Conservation (phyloP, 345 rosid species). For the Ailanthus altissimus region DNA sequence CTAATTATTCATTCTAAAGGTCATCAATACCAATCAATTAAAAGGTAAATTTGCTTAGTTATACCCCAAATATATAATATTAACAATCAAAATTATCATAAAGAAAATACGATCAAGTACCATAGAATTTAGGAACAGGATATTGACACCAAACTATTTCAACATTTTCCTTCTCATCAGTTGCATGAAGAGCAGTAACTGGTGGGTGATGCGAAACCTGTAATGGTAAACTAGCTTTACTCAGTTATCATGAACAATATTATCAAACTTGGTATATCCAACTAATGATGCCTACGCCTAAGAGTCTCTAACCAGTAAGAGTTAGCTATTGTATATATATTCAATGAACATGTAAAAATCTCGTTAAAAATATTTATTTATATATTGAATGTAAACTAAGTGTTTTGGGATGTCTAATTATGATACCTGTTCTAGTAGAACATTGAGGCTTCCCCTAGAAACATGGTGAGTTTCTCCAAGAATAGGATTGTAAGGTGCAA, state of each 20-base stretch:
- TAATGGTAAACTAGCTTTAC: not conserved
- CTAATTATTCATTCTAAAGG: no score
- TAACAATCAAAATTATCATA: no score
- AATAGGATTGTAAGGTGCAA: slow-evolving; percentile 78
- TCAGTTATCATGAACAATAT: no score
- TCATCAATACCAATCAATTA: no score
- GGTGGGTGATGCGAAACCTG: slow-evolving; percentile 94
- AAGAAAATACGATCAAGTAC: no score
- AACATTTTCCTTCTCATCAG: slow-evolving; percentile 58
- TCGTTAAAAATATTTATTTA: no score
- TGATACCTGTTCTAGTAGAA: slow-evolving; percentile 70
- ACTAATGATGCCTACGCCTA: not conserved
- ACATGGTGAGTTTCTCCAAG: slow-evolving; percentile 96
- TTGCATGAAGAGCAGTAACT: slow-evolving; percentile 78
- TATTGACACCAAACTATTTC: slow-evolving; percentile 71
- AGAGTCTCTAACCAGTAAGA: no score
- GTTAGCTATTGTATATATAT: no score
- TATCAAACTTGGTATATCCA: not conserved
- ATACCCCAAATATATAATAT: no score
- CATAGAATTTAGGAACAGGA: slow-evolving; percentile 58
- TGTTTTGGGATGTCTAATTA: not conserved
- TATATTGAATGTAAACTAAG: no score
- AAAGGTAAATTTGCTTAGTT: no score
- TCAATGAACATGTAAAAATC: no score
- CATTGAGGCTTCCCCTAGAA: slow-evolving; percentile 60